Evolutionary conservation across 2,329 filamentous ascomycete genomes (phyloP), one percentile per base, ranked within the genome.

Genomic region (Cordyceps cicadae): DNA sequence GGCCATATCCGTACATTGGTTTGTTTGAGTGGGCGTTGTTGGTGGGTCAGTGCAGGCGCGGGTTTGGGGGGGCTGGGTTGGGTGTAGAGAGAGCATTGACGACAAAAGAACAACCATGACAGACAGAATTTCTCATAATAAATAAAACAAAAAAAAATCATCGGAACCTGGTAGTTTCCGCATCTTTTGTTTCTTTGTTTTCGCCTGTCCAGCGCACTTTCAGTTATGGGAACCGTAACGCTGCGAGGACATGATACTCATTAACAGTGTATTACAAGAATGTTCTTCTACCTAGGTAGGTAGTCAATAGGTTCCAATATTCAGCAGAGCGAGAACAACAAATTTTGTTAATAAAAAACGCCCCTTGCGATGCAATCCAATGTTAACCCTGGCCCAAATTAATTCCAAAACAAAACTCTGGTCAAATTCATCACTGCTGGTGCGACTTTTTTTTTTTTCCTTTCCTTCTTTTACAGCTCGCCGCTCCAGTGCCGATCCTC

Each of bases 401-500:
- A 24, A n/a, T 26, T 19, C 14, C 49, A 48, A 56, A 56, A 34
- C 43, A 43, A 43, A 26, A 43, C 37, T 7, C 46, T 37, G 5
- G 11, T 37, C 54, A 32, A 56, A 54, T 37, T 37, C 12, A 29
- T 26, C n/a, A 32, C 15, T 17, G 14, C 21, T 45, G 15, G 24
- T 8, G 60, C 55, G 63, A 4, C 19, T 6, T 21, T 37, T 17
- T 24, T 24, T 4, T 24, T 24, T 24, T 24, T 24, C 4, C 4
- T 24, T 24, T 24, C 4, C 4, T 24, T 6, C 17, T 37, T 17
- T 29, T 24, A 59, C 37, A 54, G 34, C n/a, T 55, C 53, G 37
- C 62, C 62, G 14, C 34, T 49, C 61, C 61, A 62, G 21, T 70
- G 66, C 54, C 72, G 68, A 32, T 62, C 61, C 52, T 62, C 70